Conservation (phyloP, 1,284 basidiomycete species). For the Rhodotorula sp. region DNA sequence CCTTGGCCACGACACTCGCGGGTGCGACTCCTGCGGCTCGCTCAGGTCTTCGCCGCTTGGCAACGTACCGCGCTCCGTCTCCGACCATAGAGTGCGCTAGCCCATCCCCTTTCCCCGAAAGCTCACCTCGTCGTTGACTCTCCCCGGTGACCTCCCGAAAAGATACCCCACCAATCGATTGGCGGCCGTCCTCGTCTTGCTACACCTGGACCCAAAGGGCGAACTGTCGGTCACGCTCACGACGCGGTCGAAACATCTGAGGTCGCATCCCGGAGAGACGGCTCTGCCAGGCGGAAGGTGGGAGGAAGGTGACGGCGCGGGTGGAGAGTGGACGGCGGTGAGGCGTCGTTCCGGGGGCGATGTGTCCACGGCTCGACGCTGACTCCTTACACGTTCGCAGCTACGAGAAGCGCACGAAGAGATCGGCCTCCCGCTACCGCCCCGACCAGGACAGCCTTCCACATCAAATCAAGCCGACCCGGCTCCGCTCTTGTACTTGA, state of each 20-base stretch:
- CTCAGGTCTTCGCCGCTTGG: neutral
- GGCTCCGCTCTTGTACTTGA: constrained; percentile 30
- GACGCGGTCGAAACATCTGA: constrained; percentile 35
- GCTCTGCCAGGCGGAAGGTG: constrained; percentile 42
- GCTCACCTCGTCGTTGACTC: no score
- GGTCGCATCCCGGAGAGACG: constrained; percentile 44
- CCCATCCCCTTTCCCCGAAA: neutral
- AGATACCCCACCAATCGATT: constrained; percentile 28
- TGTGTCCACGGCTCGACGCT: no score
- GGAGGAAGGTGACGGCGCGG: constrained; percentile 30
- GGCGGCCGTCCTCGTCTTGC: constrained; percentile 42
- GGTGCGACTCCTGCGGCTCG: neutral
- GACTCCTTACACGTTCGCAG: constrained; percentile 18
- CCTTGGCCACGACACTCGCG: neutral
- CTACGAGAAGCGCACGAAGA: constrained; percentile 44
- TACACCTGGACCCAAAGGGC: constrained; percentile 33
- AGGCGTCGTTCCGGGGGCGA: no score
- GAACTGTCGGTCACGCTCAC: constrained; percentile 37
- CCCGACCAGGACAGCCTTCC: neutral
- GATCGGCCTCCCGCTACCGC: constrained; percentile 25
- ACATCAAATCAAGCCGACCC: neutral
- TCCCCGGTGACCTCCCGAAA: neutral
- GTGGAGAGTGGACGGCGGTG: constrained; percentile 36
- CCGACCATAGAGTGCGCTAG: constrained; percentile 2
- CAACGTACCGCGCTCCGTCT: neutral